Base-by-base conservation (phyloP, 1,284 basidiomycete genomes). In the Veloboletus limbatus region DNA sequence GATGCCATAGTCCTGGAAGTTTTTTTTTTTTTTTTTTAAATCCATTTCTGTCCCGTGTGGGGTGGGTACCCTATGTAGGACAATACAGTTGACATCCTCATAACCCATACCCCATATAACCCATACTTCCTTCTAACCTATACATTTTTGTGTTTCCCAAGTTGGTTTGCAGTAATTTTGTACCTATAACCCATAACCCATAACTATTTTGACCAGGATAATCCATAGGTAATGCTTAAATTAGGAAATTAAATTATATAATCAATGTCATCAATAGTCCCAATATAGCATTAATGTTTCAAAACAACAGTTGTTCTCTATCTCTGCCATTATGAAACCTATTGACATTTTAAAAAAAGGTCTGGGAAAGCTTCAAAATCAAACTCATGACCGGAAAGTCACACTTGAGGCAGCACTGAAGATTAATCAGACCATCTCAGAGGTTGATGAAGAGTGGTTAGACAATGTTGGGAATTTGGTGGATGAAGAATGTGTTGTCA, bases 401-500 rank as follows among this genome's bases (percentile, higher is more conserved):
- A n/a, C n/a, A n/a, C n/a, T n/a, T n/a, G n/a, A n/a, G n/a, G n/a
- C n/a, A n/a, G n/a, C n/a, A n/a, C n/a, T n/a, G n/a, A 31, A 31
- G 30, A n/a, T n/a, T 31, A 13, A 16, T 4, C n/a, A 16, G 3
- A 4, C 4, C 4, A 16, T 31, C 6, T 31, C 30, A n/a, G n/a
- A 16, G 6, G n/a, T 6, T 31, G 30, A n/a, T 31, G 14, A 31
- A 31, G 30, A 31, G 13, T 31, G 30, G 30, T n/a, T 31, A 6
- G 30, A 51, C 16, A 0, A 14, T 44, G 22, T 14, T 25, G 46
- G 40, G 6, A 51, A 51, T 32, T 22, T 53, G 28, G 22, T 53
- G 6, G 40, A 51, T 30, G 46, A 50, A 45, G 45, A 49, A 22
- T 5, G 16, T 5, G 18, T 46, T 14, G 36, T 50, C 16, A 37